phyloP scores from a whole-genome alignment of 1,139 yeast genomes.

The Candida sanyaensis region DNA sequence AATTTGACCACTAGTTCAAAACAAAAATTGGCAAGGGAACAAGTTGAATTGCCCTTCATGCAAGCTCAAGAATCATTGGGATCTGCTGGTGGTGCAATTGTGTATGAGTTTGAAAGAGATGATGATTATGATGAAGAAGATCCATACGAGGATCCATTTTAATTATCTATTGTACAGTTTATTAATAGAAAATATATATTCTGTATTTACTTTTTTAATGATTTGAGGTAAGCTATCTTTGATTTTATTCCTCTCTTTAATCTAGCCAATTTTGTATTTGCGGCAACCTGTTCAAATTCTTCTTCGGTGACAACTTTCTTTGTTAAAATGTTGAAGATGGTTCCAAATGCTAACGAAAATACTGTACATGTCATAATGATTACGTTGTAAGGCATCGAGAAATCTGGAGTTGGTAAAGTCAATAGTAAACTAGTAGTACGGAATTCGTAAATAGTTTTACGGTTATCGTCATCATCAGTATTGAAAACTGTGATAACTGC shows the following conservation, averaged over 20 bases:
- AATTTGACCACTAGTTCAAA: conserved; percentile 73
- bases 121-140: conserved; percentile 97
- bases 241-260: conserved; percentile 18
- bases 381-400: conserved; percentile 98
- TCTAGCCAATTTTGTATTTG: conserved; percentile 24
- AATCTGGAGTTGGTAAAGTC: conserved; percentile 95
- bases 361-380: conserved; percentile 92
- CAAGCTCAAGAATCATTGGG: conserved; percentile 82
- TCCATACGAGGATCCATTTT: conserved; percentile 95
- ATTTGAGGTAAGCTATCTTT: conserved; percentile 5
- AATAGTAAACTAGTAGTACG: conserved; percentile 85
- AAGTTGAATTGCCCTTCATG: conserved; percentile 85
- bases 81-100: conserved; percentile 82
- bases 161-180: neutral
- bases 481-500: conserved; percentile 66
- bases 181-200: neutral
- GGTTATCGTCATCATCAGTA: conserved; percentile 20
- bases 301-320: conserved; percentile 78
- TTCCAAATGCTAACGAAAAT: conserved; percentile 90
- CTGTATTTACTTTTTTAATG: neutral
- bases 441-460: conserved; percentile 44
- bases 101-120: conserved; percentile 82
- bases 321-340: conserved; percentile 74
- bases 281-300: conserved; percentile 55
- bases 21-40: conserved; percentile 77